Percentiles rank a stretch among this genome's conserved stretches.
phyloP scores from a whole-genome alignment of 352 stramenopile genomes.

The Pythium rishiriense region DNA sequence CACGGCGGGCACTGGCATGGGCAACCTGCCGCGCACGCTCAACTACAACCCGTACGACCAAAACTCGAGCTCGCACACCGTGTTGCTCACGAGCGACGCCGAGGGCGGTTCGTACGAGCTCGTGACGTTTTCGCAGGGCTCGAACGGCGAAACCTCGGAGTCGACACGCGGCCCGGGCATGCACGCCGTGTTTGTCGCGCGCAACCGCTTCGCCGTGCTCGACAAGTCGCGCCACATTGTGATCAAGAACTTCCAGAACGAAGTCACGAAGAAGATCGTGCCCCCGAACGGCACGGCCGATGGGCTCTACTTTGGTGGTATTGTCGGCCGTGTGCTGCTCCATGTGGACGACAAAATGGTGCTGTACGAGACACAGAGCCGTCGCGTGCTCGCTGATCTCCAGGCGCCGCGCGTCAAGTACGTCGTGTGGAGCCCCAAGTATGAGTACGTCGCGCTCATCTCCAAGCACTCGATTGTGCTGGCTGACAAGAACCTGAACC shows the following conservation, averaged over 20 bases:
- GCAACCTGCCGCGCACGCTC: slow-evolving; percentile 92
- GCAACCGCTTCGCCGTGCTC: slow-evolving; percentile 98
- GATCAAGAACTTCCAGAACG: slow-evolving; percentile 99
- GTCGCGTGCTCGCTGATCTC: slow-evolving; percentile 95
- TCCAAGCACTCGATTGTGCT: slow-evolving; percentile 98
- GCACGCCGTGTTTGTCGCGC: slow-evolving; percentile 96
- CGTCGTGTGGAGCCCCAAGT: slow-evolving; percentile 97
- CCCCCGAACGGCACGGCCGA: slow-evolving; percentile 96
- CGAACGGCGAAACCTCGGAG: slow-evolving; percentile 85
- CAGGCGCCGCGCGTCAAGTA: slow-evolving; percentile 97
- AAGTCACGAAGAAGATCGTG: slow-evolving; percentile 97
- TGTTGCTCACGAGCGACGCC: slow-evolving; percentile 94
- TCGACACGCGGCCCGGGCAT: slow-evolving; percentile 94
- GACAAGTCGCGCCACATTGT: slow-evolving; percentile 97
- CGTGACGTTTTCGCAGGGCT: slow-evolving; percentile 90
- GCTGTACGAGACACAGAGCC: slow-evolving; percentile 98
- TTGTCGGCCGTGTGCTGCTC: slow-evolving; percentile 97
- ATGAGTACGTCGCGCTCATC: slow-evolving; percentile 96
- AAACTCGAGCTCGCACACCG: slow-evolving; percentile 83
- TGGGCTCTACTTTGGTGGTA: slow-evolving; percentile 95
- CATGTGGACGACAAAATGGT: slow-evolving; percentile 97
- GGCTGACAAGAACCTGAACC: slow-evolving; percentile 97
- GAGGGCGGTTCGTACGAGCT: slow-evolving; percentile 98
- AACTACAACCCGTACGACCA: slow-evolving; percentile 97
- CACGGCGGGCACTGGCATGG: slow-evolving; percentile 82